These are phyloP conservation scores for Exsudoporus frostii DNA, from an alignment of 768 basidiomycete species.

Conservation along the genomic window DNA sequence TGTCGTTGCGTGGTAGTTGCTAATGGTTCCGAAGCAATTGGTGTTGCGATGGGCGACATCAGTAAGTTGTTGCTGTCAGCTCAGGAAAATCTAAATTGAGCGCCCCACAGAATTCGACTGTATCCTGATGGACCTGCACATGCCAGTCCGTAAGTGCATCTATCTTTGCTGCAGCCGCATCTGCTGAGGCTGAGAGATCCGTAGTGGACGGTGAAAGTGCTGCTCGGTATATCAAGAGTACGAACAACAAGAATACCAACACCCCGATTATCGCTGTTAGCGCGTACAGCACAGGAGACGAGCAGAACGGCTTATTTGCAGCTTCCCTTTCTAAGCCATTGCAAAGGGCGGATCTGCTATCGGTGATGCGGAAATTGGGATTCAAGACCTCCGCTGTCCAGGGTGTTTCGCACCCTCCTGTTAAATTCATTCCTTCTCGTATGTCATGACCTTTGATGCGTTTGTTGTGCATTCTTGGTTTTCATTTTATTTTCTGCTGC, in stretches of 20 bases:
- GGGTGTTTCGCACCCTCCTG: constrained; percentile 45
- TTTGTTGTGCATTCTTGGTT: constrained; percentile 25
- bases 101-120: constrained; percentile 78
- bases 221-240: constrained; percentile 95
- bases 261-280: constrained; percentile 93
- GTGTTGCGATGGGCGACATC: constrained; percentile 96
- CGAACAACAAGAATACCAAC: constrained; percentile 89
- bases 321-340: constrained; percentile 87
- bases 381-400: constrained; percentile 83
- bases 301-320: constrained; percentile 67
- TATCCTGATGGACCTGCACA: constrained; percentile 92
- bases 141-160: constrained; percentile 78
- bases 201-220: constrained; percentile 94
- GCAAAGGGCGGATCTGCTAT: constrained; percentile 81
- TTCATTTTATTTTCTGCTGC: constrained; percentile 32
- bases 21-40: constrained; percentile 95
- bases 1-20: constrained; percentile 95
- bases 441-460: constrained; percentile 22
- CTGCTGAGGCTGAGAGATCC: constrained; percentile 8
- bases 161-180: background rate
- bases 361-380: constrained; percentile 80
- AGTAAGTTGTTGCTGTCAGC: constrained; percentile 55
- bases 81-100: constrained; percentile 4
- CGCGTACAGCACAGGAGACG: constrained; percentile 77
- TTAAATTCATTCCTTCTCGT: constrained; percentile 49